These are phyloP conservation scores for Zygnema circumcarinatum DNA, from an alignment of 139 green algal species.

Conservation along the genomic window DNA sequence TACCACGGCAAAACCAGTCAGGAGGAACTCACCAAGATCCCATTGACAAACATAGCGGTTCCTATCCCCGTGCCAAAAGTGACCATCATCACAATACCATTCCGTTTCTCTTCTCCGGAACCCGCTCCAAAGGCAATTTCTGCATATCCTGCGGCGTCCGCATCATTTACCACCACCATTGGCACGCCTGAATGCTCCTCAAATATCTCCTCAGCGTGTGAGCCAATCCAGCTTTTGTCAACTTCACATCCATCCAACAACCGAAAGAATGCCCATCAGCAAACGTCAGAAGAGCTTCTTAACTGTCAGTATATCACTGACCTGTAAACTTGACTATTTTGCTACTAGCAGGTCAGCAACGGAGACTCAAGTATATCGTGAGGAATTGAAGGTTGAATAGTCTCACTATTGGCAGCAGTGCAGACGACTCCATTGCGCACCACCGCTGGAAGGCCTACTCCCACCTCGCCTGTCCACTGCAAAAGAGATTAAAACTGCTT, in stretches of 20 bases:
- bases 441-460: constrained; percentile 46
- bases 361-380: too few relatives aligned
- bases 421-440: constrained; percentile 26
- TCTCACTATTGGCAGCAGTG: constrained; percentile 55
- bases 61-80: constrained; percentile 55
- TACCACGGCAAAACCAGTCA: too few relatives aligned
- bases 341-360: too few relatives aligned
- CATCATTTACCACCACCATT: constrained; percentile 53
- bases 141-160: constrained; percentile 48
- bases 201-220: constrained; percentile 28
- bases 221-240: constrained; percentile 54
- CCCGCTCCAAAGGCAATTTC: constrained; percentile 54
- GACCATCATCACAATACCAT: constrained; percentile 43
- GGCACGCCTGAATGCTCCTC: neutral
- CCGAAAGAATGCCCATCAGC: neutral
- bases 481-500: neutral
- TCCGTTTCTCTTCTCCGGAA: neutral
- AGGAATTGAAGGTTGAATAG: too few relatives aligned
- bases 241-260: constrained; percentile 27
- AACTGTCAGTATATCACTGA: neutral
- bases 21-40: constrained; percentile 51
- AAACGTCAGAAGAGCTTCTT: neutral
- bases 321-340: neutral
- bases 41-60: constrained; percentile 54
- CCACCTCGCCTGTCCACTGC: constrained; percentile 41